Evolutionary conservation across 164 flowering plant species (phyloP).

Genomic region (Stephania japonica): DNA sequence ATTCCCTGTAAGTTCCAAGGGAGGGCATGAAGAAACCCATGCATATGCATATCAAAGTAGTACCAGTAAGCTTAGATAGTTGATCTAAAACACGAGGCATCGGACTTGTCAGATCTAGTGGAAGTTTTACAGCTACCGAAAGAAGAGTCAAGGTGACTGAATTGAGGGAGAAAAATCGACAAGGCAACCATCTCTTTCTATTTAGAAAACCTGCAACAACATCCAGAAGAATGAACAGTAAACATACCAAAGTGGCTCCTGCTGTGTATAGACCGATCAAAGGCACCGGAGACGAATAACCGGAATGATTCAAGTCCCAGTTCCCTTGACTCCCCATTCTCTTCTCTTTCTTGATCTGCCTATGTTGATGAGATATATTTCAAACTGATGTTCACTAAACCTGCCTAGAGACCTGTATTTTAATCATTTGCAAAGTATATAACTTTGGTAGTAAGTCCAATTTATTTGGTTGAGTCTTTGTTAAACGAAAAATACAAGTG

Average conservation of each 20-base stretch:
- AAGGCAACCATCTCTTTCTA: conserved; percentile 12
- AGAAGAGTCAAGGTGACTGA: conserved; percentile 9
- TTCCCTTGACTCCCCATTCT: not conserved
- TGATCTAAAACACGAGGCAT: conserved; percentile 12
- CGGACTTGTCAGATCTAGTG: conserved; percentile 12
- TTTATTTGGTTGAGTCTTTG: no score
- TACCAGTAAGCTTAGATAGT: conserved; percentile 12
- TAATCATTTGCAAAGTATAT: no score
- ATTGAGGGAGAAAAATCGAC: conserved; percentile 5
- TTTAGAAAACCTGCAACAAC: not conserved
- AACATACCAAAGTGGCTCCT: conserved; percentile 4
- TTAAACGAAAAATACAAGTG: no score
- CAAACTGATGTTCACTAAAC: no score
- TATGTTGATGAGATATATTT: no score
- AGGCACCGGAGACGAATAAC: conserved; percentile 5
- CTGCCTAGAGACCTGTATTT: no score
- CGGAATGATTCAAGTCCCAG: not conserved
- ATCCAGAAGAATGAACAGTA: not conserved
- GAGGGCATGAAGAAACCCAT: conserved; percentile 10
- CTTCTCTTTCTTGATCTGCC: not conserved
- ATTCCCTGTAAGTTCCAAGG: not conserved
- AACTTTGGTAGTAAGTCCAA: no score
- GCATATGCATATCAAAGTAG: conserved; percentile 5
- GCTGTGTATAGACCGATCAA: conserved; percentile 3
- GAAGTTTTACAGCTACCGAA: conserved; percentile 9